Conservation (phyloP, 2,329 filamentous ascomycete genomes). For the Mycosphaerella sp. region DNA sequence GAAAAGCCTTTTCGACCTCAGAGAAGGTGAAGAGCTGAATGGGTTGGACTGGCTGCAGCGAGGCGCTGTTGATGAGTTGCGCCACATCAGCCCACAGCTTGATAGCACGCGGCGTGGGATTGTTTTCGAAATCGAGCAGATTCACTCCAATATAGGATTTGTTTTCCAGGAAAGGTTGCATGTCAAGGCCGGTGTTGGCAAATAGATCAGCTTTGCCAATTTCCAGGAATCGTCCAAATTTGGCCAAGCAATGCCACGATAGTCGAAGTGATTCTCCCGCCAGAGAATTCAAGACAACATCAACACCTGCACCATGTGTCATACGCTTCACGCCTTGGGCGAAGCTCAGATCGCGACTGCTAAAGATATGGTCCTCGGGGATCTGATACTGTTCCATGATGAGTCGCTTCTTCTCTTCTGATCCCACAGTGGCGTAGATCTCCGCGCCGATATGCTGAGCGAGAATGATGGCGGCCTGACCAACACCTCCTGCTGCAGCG, state of each 20-base stretch:
- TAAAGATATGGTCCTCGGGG: constrained; percentile 32
- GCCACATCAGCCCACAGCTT: constrained; percentile 17
- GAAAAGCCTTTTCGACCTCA: constrained; percentile 19
- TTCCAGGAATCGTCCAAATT: constrained; percentile 31
- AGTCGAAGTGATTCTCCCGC: constrained; percentile 25
- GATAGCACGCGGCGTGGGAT: constrained; percentile 1
- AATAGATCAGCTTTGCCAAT: constrained; percentile 23
- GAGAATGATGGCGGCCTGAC: constrained; percentile 30
- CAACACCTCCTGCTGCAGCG: constrained; percentile 30
- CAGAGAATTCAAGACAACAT: constrained; percentile 33
- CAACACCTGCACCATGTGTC: constrained; percentile 32
- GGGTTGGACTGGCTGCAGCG: constrained; percentile 13
- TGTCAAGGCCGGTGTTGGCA: constrained; percentile 16
- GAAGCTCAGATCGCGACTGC: constrained; percentile 29
- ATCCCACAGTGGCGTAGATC: constrained; percentile 30
- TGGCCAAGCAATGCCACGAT: constrained; percentile 28
- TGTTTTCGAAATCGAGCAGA: constrained; percentile 16
- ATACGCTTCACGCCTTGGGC: constrained; percentile 21
- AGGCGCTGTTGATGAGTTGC: constrained; percentile 9
- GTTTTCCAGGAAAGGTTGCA: constrained; percentile 13
- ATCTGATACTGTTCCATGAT: constrained; percentile 27
- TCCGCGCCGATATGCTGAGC: constrained; percentile 26
- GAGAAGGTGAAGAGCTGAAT: constrained; percentile 15
- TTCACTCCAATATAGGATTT: constrained; percentile 13
- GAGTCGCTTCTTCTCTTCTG: constrained; percentile 25